These are phyloP conservation scores for Aureobasidium uvarum DNA, from an alignment of 2,329 filamentous ascomycete genomes.

Conservation along the genomic window DNA sequence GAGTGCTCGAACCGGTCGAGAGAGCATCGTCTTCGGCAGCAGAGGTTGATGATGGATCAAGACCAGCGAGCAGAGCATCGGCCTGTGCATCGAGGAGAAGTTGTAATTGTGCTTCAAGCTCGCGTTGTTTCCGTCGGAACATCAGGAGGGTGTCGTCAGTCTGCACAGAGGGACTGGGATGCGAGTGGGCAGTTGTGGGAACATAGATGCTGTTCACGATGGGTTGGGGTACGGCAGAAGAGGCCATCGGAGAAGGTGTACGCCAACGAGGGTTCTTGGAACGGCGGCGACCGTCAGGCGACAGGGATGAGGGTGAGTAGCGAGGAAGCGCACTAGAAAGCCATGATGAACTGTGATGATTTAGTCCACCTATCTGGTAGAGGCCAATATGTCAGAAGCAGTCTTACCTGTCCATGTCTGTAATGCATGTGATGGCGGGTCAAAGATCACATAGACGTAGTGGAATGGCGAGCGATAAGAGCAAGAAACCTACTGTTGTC, in stretches of 20 bases:
- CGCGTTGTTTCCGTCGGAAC: constrained; percentile 40
- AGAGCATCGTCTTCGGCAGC: constrained; percentile 42
- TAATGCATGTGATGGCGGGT: neutral
- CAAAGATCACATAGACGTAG: neutral
- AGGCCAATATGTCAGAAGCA: neutral
- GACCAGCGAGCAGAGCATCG: constrained; percentile 54
- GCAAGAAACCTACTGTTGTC: constrained; percentile 6
- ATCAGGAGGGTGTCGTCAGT: constrained; percentile 25
- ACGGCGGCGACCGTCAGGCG: constrained; percentile 13
- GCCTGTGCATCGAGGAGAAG: constrained; percentile 60
- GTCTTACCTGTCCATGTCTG: constrained; percentile 21
- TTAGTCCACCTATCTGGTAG: neutral
- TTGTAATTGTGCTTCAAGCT: constrained; percentile 59
- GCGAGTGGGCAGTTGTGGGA: constrained; percentile 18
- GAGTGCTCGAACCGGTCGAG: constrained; percentile 52
- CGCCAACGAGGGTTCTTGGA: constrained; percentile 37
- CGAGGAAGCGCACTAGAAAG: constrained; percentile 19
- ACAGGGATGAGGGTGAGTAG: constrained; percentile 20
- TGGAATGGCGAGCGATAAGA: neutral
- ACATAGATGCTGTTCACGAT: constrained; percentile 38
- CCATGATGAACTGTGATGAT: constrained; percentile 25
- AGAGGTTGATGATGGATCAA: constrained; percentile 39
- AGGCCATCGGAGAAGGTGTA: constrained; percentile 36
- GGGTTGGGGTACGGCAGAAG: constrained; percentile 39
- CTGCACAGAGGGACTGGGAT: neutral